These are phyloP conservation scores for Paracoccidioides brasiliensis DNA, from an alignment of 2,329 filamentous ascomycete species.

Conservation along the genomic window DNA sequence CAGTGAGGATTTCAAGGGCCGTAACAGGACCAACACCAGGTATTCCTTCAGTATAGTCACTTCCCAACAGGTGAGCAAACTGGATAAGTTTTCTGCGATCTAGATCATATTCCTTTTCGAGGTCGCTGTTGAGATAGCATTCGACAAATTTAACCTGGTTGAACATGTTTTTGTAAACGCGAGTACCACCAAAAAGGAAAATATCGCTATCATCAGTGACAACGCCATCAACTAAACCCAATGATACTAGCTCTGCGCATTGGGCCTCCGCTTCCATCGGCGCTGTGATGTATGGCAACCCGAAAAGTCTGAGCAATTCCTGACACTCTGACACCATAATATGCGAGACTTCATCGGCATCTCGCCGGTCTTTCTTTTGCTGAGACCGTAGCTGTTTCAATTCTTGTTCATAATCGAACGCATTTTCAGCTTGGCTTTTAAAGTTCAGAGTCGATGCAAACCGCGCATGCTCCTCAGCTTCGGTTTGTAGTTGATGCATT, in stretches of 20 bases:
- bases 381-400: constrained; percentile 78
- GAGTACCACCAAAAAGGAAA: constrained; percentile 89
- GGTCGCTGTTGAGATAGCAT: constrained; percentile 72
- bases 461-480: constrained; percentile 85
- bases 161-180: constrained; percentile 99
- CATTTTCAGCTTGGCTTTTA: constrained; percentile 55
- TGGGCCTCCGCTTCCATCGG: constrained; percentile 99
- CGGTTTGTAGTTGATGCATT: constrained; percentile 69
- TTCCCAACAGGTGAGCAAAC: constrained; percentile 80
- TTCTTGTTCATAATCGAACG: constrained; percentile 73
- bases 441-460: constrained; percentile 82
- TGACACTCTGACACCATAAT: constrained; percentile 96
- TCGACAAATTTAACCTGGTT: constrained; percentile 97
- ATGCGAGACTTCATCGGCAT: constrained; percentile 92
- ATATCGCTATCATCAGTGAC: constrained; percentile 96
- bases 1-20: constrained; percentile 82
- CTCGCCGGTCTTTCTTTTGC: constrained; percentile 88
- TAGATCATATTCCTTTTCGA: constrained; percentile 80
- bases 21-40: constrained; percentile 87
- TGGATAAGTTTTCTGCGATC: constrained; percentile 77
- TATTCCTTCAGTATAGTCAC: constrained; percentile 88
- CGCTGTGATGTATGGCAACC: constrained; percentile 89
- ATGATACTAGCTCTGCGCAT: constrained; percentile 74
- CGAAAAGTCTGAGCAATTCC: constrained; percentile 76
- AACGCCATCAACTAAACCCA: constrained; percentile 90